Base-by-base conservation (phyloP, 2,329 filamentous ascomycete genomes). In the Tolypocladium ophioglossoides region DNA sequence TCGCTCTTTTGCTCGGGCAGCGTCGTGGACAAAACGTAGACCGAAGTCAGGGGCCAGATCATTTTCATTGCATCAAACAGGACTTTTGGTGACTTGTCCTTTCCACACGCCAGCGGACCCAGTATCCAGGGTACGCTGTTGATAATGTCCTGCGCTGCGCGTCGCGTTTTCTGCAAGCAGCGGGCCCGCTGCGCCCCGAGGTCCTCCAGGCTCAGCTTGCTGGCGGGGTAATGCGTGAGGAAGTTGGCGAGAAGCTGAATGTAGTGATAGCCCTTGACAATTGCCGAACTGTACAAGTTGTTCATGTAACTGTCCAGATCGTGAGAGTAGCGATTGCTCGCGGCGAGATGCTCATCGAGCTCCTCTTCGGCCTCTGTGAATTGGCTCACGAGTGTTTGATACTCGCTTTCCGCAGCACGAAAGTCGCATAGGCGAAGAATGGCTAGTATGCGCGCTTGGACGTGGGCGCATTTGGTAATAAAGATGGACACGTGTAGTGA, bases 1-100 rank as follows among this genome's bases (percentile, higher is more conserved):
- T 57, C 54, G 2, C 54, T 53, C 27, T 62, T 62, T 46, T 72
- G 64, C 34, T 64, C 62, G 1, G 59, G 54, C 34, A 63, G 61
- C n/a, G 64, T 64, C 4, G 66, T 59, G 3, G 63, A 55, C 8
- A 66, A 57, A 14, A 66, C 53, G 37, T 64, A 68, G 22, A 73
- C 59, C 1, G 64, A 54, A 8, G 65, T 66, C 22, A 73, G 62
- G 10, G 71, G 71, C 67, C 70, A 74, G 18, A 73, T 62, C 32
- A 72, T 55, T 60, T 66, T 68, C 40, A 73, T 54, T 1, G 68
- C 69, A 32, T 71, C 68, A 52, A 72, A 71, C 40, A 72, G 57
- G 12, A 63, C 61, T 41, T 59, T 62, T 24, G 70, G 70, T 11
- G 68, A 61, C 38, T 61, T 60, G 50, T 66, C 64, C 11, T 59